phyloP scores from a whole-genome alignment of 176 grass and related monocot genomes.

The Aechmea fasciata region DNA sequence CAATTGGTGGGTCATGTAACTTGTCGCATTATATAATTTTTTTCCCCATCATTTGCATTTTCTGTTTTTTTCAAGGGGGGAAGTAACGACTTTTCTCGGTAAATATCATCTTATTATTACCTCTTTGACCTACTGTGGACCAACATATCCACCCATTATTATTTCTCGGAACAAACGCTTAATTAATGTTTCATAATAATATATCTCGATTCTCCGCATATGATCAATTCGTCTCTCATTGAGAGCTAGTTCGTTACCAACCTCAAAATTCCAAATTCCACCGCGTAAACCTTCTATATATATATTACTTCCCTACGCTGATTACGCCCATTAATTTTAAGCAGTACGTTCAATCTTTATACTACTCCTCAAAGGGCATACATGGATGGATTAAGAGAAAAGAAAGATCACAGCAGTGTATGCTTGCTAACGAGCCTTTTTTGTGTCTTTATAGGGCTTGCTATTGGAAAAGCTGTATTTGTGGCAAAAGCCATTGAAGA shows the following conservation, averaged over 20 bases:
- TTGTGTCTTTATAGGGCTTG: background rate
- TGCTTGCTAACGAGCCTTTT: background rate
- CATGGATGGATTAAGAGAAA: background rate
- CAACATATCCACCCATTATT: background rate
- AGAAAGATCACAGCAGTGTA: background rate
- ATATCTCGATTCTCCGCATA: background rate
- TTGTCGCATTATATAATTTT: no score
- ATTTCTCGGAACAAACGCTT: background rate
- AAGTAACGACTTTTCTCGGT: no score
- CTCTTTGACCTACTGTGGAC: background rate
- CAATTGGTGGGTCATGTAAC: no score
- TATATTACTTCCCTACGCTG: no score
- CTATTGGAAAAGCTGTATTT: background rate
- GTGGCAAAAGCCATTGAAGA: background rate
- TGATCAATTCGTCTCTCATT: background rate
- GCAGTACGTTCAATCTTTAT: background rate
- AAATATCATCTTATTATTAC: no score
- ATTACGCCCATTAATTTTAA: no score
- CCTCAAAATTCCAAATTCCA: no score
- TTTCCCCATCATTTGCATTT: no score
- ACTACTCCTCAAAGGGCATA: background rate
- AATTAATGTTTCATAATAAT: background rate
- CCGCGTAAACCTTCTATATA: no score
- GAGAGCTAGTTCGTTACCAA: no score
- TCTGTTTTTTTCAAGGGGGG: no score